phyloP scores from a whole-genome alignment of 306 rosid species.

The Mucuna pruriens region DNA sequence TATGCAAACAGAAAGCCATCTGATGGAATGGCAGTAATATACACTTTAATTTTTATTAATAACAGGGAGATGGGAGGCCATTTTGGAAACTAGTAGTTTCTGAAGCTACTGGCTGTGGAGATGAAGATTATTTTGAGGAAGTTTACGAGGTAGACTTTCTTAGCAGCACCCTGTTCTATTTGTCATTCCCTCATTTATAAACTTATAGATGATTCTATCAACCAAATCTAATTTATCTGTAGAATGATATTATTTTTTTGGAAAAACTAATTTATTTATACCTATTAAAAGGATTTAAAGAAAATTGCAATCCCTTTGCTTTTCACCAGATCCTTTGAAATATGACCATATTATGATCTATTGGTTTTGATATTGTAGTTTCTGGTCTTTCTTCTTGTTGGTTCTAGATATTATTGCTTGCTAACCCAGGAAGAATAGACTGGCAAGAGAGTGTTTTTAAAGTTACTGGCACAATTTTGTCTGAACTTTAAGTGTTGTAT shows the following conservation, averaged over 20 bases:
- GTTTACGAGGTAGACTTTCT: conserved; percentile 74
- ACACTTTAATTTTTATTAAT: conserved; percentile 16
- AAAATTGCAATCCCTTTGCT: conserved; percentile 2
- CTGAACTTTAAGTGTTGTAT: conserved; percentile 41
- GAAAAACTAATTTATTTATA: neutral
- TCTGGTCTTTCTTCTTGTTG: conserved; percentile 28
- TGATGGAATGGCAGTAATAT: neutral
- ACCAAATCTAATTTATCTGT: neutral
- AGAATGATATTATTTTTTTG: neutral
- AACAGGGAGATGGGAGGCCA: conserved; percentile 97
- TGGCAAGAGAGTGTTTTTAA: conserved; percentile 14
- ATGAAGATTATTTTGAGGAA: conserved; percentile 80
- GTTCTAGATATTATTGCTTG: conserved; percentile 29
- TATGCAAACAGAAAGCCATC: neutral
- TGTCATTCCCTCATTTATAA: conserved; percentile 21
- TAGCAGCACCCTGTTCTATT: neutral
- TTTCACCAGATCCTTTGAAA: conserved; percentile 27
- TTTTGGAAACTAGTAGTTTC: conserved; percentile 97
- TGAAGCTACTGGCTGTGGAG: conserved; percentile 87
- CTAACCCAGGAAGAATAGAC: conserved; percentile 14
- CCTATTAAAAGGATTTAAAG: neutral
- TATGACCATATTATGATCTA: conserved; percentile 11
- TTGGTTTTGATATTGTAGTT: conserved; percentile 29
- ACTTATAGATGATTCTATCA: conserved; percentile 22
- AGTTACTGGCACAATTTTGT: conserved; percentile 5